A percentile compares a stretch with the other conserved stretches of the same genome.
Conservation (phyloP, 1,139 yeast species). For the Pichia sp. region DNA sequence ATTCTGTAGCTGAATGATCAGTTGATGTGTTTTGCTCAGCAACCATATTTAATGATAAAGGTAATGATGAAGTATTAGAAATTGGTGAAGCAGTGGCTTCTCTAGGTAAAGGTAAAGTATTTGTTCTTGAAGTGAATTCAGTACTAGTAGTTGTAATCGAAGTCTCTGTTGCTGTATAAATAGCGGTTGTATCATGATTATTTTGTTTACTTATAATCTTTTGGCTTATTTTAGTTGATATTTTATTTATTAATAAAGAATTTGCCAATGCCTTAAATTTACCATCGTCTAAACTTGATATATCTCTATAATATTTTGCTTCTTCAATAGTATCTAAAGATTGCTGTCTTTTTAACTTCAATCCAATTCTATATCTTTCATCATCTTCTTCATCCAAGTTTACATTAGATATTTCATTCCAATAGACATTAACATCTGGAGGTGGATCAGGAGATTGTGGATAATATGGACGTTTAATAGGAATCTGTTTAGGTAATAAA, state of each 20-base stretch:
- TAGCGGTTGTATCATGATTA: no score
- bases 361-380: constrained; percentile 35
- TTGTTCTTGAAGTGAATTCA: no score
- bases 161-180: no score
- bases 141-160: no score
- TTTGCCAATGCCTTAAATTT: constrained; percentile 64
- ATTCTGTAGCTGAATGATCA: neutral
- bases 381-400: constrained; percentile 26
- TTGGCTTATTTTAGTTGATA: constrained; percentile 2
- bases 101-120: no score
- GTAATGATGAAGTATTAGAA: neutral
- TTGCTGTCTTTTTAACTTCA: constrained; percentile 48
- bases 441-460: constrained; percentile 30
- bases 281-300: constrained; percentile 58
- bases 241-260: constrained; percentile 45
- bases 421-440: constrained; percentile 26
- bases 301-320: constrained; percentile 47
- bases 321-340: constrained; percentile 62
- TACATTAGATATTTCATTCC: constrained; percentile 22
- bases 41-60: constrained; percentile 31
- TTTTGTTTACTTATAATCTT: no score
- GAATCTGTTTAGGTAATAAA: constrained; percentile 5
- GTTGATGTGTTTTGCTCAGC: neutral
- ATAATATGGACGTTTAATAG: constrained; percentile 37
- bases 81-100: no score